Percentiles rank a stretch among this genome's conserved stretches.
These are phyloP conservation scores for Cercophora newfieldiana DNA, from an alignment of 495 filamentous ascomycete genomes.

Conservation along the genomic window DNA sequence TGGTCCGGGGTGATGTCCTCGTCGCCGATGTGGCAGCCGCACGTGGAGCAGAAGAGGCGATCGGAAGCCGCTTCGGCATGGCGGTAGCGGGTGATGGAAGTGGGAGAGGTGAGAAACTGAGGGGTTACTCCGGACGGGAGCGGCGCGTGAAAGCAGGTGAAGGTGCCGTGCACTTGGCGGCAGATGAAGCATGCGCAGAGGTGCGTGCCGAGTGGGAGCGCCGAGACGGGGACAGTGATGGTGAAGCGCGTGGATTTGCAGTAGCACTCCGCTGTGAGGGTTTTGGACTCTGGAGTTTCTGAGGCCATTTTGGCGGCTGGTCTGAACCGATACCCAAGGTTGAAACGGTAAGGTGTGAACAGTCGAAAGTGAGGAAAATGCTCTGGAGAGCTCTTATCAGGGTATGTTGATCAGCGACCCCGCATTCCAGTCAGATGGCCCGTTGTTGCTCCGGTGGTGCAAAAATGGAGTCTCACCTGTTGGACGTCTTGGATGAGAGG, in stretches of 20 bases:
- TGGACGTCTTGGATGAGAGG: neutral
- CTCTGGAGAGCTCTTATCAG: neutral
- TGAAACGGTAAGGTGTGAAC: neutral
- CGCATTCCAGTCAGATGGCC: neutral
- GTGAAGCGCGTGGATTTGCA: conserved; percentile 42
- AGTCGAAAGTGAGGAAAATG: neutral
- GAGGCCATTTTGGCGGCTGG: neutral
- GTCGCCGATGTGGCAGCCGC: conserved; percentile 62
- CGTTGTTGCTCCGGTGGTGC: neutral
- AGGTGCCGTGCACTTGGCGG: conserved; percentile 58
- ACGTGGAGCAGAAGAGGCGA: conserved; percentile 68
- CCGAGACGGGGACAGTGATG: conserved; percentile 31
- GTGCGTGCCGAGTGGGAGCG: conserved; percentile 41
- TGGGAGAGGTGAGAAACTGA: conserved; percentile 33
- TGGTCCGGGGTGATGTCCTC: conserved; percentile 41
- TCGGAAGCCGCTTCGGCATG: conserved; percentile 46
- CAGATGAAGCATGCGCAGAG: conserved; percentile 69
- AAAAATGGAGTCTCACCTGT: neutral
- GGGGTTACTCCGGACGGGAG: conserved; percentile 34
- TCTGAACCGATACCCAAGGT: too few relatives aligned
- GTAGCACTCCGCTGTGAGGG: conserved; percentile 41
- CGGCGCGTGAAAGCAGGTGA: conserved; percentile 54
- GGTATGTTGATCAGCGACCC: neutral
- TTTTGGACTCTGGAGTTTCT: conserved; percentile 20
- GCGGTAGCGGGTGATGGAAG: conserved; percentile 48